A percentile compares a stretch with the other conserved stretches of the same genome.
Evolutionary conservation across 2,329 filamentous ascomycete genomes (phyloP).

Genomic region (Diplocarpon rosae): DNA sequence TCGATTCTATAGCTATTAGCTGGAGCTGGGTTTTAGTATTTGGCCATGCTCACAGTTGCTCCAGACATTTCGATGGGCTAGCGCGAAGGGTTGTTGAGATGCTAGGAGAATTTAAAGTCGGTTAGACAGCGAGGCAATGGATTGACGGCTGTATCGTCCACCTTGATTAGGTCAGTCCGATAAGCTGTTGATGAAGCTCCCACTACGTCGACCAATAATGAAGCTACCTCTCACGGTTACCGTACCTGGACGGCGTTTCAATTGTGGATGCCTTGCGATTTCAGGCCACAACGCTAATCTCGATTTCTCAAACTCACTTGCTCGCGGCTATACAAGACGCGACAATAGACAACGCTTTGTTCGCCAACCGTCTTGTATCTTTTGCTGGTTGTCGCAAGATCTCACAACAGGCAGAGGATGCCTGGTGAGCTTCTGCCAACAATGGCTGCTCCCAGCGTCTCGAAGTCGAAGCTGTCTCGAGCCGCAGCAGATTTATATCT

Average conservation of each 20-base stretch:
- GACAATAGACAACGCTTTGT: constrained; percentile 12
- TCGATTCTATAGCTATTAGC: constrained; percentile 53
- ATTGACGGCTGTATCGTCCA: neutral
- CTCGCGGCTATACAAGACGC: constrained; percentile 7
- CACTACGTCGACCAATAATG: constrained; percentile 12
- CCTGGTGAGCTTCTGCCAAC: constrained; percentile 28
- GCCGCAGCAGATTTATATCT: constrained; percentile 28
- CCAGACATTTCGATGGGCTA: constrained; percentile 37
- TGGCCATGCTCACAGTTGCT: constrained; percentile 32
- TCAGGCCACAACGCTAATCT: constrained; percentile 9
- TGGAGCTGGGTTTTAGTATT: constrained; percentile 5
- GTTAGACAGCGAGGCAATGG: neutral
- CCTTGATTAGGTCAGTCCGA: constrained; percentile 5
- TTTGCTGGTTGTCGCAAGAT: constrained; percentile 17
- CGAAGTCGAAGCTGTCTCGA: constrained; percentile 22
- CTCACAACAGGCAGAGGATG: constrained; percentile 24
- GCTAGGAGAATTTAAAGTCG: neutral
- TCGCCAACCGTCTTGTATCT: constrained; percentile 10
- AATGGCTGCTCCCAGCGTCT: constrained; percentile 26
- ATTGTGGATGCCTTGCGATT: neutral
- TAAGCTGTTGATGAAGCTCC: constrained; percentile 17
- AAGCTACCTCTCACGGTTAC: neutral
- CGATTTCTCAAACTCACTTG: constrained; percentile 12
- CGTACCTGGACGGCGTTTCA: neutral
- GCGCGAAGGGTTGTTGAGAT: neutral